Base-by-base conservation (phyloP, 139 green algal genomes). In the Chara braunii region DNA sequence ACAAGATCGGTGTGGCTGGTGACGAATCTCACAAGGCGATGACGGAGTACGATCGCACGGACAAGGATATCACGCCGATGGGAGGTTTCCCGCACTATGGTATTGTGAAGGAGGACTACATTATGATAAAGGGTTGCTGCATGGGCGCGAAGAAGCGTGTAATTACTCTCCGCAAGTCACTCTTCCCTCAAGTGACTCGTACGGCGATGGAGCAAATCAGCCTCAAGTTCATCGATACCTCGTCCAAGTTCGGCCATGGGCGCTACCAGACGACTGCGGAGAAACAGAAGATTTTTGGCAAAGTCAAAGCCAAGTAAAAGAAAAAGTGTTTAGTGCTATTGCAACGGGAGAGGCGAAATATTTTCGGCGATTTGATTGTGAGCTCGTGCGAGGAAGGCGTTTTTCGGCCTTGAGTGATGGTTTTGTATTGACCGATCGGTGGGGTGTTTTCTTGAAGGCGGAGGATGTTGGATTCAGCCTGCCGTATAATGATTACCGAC, bases 21-120 rank as follows among this genome's bases (percentile, higher is more conserved):
- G 83, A 94, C 43, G 85, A 87, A 37, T 80, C 48, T 53, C 65
- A 78, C 71, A 51, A 45, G 22, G 93, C 85, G 48, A 87, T 78
- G 69, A 99, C 94, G 37, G 90, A 96, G 51, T 94, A 89, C 76
- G 94, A 99, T 71, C 78, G 90, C 37, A 96, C 88, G 18, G 80
- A 92, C 35, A 99, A 99, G 90, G 83, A 88, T 43, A 98, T 99
- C 85, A 99, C 90, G 51, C 94, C 94, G 71, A 94, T 99, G 90
- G 94, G 94, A 40, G 94, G 94, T 71, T 99, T 99, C 79, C 72
- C 89, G n/a, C 90, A 97, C 84, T 99, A 99, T 71, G 94, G 94
- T 55, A 64, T 90, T 3, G 79, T 99, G 64, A 87, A 87, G 35
- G 89, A 97, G 83, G 93, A 99, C 83, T 99, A 88, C 84, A 37